These are phyloP conservation scores for Talaromyces ruber DNA, from an alignment of 495 filamentous ascomycete genomes.

Conservation along the genomic window DNA sequence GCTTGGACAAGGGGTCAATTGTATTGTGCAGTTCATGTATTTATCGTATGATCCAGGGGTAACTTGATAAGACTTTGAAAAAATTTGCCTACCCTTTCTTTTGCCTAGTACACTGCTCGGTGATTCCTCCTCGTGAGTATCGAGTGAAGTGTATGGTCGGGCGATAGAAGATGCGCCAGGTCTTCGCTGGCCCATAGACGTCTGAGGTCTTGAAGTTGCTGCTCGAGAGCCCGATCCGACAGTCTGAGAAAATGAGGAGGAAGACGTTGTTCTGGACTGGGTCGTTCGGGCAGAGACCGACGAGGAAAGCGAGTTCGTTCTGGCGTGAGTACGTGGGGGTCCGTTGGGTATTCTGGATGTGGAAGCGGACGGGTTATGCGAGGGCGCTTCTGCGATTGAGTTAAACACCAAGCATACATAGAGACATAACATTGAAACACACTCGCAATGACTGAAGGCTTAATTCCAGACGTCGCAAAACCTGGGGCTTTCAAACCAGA, in stretches of 20 bases:
- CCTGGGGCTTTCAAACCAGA: slow-evolving; percentile 43
- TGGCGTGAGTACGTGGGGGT: slow-evolving; percentile 28
- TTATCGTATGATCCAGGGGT: slow-evolving; percentile 18
- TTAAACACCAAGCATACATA: neutral
- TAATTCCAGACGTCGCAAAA: slow-evolving; percentile 24
- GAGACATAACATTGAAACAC: neutral
- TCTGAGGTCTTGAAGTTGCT: slow-evolving; percentile 23
- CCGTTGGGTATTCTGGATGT: slow-evolving; percentile 21
- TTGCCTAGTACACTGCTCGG: slow-evolving; percentile 38
- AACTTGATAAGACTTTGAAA: slow-evolving; percentile 15
- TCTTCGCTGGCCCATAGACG: slow-evolving; percentile 31
- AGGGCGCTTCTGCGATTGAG: slow-evolving; percentile 37
- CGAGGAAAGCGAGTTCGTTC: slow-evolving; percentile 35
- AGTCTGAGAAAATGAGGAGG: slow-evolving; percentile 45
- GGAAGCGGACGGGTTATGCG: slow-evolving; percentile 26
- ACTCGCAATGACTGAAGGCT: slow-evolving; percentile 45
- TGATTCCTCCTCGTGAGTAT: slow-evolving; percentile 41
- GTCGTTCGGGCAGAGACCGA: slow-evolving; percentile 36
- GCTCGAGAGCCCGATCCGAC: slow-evolving; percentile 45
- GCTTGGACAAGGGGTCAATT: slow-evolving; percentile 6
- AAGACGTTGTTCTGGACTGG: slow-evolving; percentile 40
- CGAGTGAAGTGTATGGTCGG: slow-evolving; percentile 55
- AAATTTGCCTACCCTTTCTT: slow-evolving; percentile 59
- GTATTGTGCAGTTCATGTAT: slow-evolving; percentile 8
- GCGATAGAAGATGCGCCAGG: slow-evolving; percentile 34